A percentile compares a stretch with the other conserved stretches of the same genome.
phyloP scores from a whole-genome alignment of 2,329 filamentous ascomycete genomes.

The Botrytis aclada region DNA sequence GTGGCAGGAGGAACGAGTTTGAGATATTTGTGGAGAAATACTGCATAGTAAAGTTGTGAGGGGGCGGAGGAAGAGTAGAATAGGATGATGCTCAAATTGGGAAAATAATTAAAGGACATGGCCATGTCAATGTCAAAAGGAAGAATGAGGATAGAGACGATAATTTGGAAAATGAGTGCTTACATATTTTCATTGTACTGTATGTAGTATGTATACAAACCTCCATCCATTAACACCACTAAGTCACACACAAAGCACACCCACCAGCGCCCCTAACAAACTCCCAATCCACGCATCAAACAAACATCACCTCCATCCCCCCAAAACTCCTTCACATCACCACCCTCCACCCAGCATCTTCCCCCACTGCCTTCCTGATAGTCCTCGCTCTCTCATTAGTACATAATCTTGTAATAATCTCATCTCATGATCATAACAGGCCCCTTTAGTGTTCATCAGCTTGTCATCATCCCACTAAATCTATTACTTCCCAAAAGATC shows the following conservation, averaged over 20 bases:
- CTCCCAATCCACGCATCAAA: neutral
- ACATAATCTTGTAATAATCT: too few relatives aligned
- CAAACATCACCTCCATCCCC: neutral
- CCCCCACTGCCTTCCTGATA: too few relatives aligned
- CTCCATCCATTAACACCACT: neutral
- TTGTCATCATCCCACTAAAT: too few relatives aligned
- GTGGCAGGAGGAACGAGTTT: constrained; percentile 47
- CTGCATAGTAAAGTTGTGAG: neutral
- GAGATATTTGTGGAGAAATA: constrained; percentile 44
- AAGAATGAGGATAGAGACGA: neutral
- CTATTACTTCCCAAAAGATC: too few relatives aligned
- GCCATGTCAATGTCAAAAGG: neutral
- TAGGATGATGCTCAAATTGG: neutral
- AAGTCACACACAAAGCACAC: neutral
- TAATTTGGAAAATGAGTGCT: neutral
- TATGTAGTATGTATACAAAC: neutral
- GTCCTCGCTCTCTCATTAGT: too few relatives aligned
- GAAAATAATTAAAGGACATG: neutral
- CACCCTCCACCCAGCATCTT: too few relatives aligned
- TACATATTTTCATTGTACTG: neutral
- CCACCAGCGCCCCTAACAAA: neutral
- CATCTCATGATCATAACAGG: too few relatives aligned
- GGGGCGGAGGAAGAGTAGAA: neutral
- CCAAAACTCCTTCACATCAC: neutral
- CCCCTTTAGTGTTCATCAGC: too few relatives aligned